phyloP scores from a whole-genome alignment of 768 basidiomycete species.

The Kwoniella shandongensis region DNA sequence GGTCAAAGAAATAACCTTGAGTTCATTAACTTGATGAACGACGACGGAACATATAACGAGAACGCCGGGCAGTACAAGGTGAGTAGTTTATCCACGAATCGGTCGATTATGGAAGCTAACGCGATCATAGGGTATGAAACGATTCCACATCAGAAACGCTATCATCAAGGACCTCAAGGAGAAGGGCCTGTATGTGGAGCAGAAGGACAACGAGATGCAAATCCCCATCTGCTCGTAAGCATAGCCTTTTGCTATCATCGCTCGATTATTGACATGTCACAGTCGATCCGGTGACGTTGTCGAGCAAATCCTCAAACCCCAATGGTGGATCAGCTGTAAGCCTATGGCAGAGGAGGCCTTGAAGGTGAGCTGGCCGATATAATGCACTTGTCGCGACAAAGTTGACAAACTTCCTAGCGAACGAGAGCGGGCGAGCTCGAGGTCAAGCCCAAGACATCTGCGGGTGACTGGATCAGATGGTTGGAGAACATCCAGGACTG shows the following conservation, averaged over 20 bases:
- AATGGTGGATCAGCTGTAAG: constrained; percentile 98
- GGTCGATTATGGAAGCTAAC: constrained; percentile 21
- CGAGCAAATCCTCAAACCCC: constrained; percentile 91
- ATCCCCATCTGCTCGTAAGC: constrained; percentile 85
- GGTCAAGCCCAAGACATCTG: constrained; percentile 80
- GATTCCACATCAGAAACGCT: constrained; percentile 85
- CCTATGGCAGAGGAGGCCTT: constrained; percentile 86
- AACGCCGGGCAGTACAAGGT: constrained; percentile 82
- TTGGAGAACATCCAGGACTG: constrained; percentile 93
- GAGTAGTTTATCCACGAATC: constrained; percentile 5
- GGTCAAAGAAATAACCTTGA: constrained; percentile 81
- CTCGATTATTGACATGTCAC: not conserved
- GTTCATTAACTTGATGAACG: constrained; percentile 92
- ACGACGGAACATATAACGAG: constrained; percentile 91
- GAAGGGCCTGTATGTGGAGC: constrained; percentile 78
- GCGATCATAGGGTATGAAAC: constrained; percentile 77
- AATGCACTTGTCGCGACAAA: not conserved
- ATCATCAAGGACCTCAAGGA: constrained; percentile 83
- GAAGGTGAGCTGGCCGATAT: constrained; percentile 59
- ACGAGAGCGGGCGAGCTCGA: constrained; percentile 81
- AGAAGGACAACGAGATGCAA: constrained; percentile 95
- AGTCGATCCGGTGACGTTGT: constrained; percentile 97
- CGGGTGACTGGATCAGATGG: constrained; percentile 96
- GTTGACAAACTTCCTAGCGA: constrained; percentile 59
- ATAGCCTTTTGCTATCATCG: not conserved